Evolutionary conservation across 768 basidiomycete species (phyloP).

Genomic region (Gloeopeniophorella convolvens): DNA sequence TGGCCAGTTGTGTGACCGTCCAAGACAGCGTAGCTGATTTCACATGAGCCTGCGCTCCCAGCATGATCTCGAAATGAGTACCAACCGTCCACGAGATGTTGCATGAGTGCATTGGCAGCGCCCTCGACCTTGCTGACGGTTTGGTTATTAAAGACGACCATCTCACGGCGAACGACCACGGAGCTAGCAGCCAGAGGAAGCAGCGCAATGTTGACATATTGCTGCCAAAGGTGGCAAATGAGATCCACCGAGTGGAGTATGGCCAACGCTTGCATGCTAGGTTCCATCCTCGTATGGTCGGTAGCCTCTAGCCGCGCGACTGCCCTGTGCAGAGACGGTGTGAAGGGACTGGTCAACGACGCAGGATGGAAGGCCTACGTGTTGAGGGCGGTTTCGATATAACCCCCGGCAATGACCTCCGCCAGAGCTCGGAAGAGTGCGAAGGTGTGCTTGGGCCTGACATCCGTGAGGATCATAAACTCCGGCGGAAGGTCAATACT

Average conservation of each 20-base stretch:
- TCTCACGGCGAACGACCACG: slow-evolving; percentile 84
- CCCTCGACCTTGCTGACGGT: slow-evolving; percentile 81
- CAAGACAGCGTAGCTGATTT: slow-evolving; percentile 61
- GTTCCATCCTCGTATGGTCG: slow-evolving; percentile 69
- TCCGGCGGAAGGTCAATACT: slow-evolving; percentile 27
- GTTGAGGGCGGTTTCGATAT: slow-evolving; percentile 88
- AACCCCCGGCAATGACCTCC: slow-evolving; percentile 75
- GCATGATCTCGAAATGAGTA: slow-evolving; percentile 2
- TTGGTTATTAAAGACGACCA: slow-evolving; percentile 88
- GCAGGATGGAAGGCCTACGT: slow-evolving; percentile 50
- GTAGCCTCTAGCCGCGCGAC: slow-evolving; percentile 61
- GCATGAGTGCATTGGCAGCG: slow-evolving; percentile 70
- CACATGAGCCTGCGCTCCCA: neutral
- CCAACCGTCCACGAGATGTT: slow-evolving; percentile 77
- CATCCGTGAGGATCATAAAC: neutral
- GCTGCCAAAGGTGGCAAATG: slow-evolving; percentile 95
- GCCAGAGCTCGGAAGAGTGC: slow-evolving; percentile 76
- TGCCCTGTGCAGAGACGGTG: slow-evolving; percentile 39
- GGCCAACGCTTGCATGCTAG: slow-evolving; percentile 59
- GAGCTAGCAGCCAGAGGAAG: slow-evolving; percentile 81
- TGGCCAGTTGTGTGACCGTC: slow-evolving; percentile 69
- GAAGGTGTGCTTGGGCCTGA: slow-evolving; percentile 84
- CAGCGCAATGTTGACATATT: slow-evolving; percentile 86
- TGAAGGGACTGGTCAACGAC: neutral
- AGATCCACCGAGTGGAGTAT: slow-evolving; percentile 73